Conservation (phyloP, 2,329 filamentous ascomycete genomes). For the Colletotrichum aenigma region DNA sequence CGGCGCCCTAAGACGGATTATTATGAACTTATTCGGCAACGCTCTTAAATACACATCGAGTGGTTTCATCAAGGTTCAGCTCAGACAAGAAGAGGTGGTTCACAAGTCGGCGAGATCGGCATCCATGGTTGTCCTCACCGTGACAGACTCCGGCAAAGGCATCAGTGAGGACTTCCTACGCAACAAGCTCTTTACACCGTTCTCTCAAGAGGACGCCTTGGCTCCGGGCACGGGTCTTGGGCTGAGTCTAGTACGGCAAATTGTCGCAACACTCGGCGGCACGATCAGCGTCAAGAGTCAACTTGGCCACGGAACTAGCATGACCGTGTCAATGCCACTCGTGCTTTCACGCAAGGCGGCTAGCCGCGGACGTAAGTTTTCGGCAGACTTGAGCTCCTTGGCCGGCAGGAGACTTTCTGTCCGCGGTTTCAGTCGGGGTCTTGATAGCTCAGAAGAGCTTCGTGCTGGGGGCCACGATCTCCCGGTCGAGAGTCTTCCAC, state of each 20-base stretch:
- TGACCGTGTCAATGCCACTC: constrained; percentile 50
- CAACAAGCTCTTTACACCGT: constrained; percentile 63
- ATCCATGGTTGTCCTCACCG: constrained; percentile 39
- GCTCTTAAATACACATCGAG: constrained; percentile 56
- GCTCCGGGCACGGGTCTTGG: constrained; percentile 64
- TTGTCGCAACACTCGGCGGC: constrained; percentile 61
- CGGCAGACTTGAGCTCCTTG: constrained; percentile 3
- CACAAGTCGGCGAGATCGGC: constrained; percentile 23
- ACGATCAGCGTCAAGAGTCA: constrained; percentile 59
- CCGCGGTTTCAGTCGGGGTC: constrained; percentile 18
- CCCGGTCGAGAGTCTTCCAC: constrained; percentile 18
- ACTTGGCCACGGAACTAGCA: constrained; percentile 55
- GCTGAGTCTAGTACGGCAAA: constrained; percentile 61
- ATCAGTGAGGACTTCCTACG: constrained; percentile 65
- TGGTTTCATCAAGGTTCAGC: constrained; percentile 45
- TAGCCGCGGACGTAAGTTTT: neutral
- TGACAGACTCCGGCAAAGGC: constrained; percentile 66
- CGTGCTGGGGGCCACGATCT: constrained; percentile 24
- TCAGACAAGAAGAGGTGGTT: constrained; percentile 25
- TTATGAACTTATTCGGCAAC: constrained; percentile 61
- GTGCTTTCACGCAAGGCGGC: constrained; percentile 10
- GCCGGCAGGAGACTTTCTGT: neutral
- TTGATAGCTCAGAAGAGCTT: constrained; percentile 27
- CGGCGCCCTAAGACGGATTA: constrained; percentile 52
- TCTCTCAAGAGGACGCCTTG: constrained; percentile 63